Conservation (phyloP, 2,329 filamentous ascomycete genomes). For the Talaromyces sp. region DNA sequence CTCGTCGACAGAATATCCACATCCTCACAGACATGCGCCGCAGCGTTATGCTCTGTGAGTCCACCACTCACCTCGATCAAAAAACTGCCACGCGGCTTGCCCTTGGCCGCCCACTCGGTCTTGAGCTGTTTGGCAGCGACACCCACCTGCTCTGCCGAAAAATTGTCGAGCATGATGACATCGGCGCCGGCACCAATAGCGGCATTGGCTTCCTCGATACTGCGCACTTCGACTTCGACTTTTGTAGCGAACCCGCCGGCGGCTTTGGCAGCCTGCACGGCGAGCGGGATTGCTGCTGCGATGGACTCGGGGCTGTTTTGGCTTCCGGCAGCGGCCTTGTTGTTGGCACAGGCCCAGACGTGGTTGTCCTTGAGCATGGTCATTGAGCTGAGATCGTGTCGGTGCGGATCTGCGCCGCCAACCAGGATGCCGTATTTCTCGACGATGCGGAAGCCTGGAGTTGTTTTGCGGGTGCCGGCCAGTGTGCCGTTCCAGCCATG, state of each 20-base stretch:
- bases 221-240: slow-evolving; percentile 93
- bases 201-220: slow-evolving; percentile 80
- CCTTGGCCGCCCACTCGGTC: slow-evolving; percentile 69
- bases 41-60: slow-evolving; percentile 77
- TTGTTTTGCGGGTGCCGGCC: slow-evolving; percentile 96
- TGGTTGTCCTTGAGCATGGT: slow-evolving; percentile 99
- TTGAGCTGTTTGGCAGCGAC: slow-evolving; percentile 70
- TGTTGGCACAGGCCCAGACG: slow-evolving; percentile 74
- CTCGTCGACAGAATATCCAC: slow-evolving; percentile 95
- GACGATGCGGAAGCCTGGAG: slow-evolving; percentile 87
- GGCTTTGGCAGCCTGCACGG: slow-evolving; percentile 75
- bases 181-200: slow-evolving; percentile 88
- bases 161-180: slow-evolving; percentile 97
- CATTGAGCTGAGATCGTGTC: slow-evolving; percentile 89
- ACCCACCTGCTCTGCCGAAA: slow-evolving; percentile 72
- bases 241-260: slow-evolving; percentile 88
- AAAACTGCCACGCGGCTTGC: slow-evolving; percentile 59
- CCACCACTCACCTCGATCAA: slow-evolving; percentile 91
- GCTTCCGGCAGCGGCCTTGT: slow-evolving; percentile 18
- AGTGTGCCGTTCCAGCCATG: slow-evolving; percentile 75
- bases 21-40: slow-evolving; percentile 66
- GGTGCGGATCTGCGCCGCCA: slow-evolving; percentile 84
- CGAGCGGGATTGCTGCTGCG: slow-evolving; percentile 69
- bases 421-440: slow-evolving; percentile 98
- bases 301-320: slow-evolving; percentile 20